A percentile compares a stretch with the other conserved stretches of the same genome.
phyloP scores from a whole-genome alignment of 2,329 filamentous ascomycete genomes.

The Thyridium curvatum region DNA sequence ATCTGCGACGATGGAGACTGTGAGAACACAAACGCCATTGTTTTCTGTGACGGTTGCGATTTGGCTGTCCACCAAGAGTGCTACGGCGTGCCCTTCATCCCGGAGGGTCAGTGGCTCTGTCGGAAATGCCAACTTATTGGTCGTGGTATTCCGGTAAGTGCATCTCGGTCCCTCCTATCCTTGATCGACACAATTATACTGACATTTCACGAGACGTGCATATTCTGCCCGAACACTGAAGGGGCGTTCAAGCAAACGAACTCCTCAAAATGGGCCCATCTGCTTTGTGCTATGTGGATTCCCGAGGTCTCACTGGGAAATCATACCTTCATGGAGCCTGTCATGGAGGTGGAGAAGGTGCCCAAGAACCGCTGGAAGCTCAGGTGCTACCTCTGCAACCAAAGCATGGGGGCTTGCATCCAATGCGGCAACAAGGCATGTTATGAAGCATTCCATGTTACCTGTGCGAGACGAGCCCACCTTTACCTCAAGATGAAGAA shows the following conservation, averaged over 20 bases:
- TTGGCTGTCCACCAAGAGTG: slow-evolving; percentile 97
- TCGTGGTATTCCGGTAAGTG: slow-evolving; percentile 72
- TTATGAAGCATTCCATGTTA: slow-evolving; percentile 95
- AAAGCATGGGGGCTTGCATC: slow-evolving; percentile 97
- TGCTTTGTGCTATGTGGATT: slow-evolving; percentile 97
- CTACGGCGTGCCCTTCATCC: slow-evolving; percentile 97
- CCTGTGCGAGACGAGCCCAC: slow-evolving; percentile 81
- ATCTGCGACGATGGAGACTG: slow-evolving; percentile 99
- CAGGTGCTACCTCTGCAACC: slow-evolving; percentile 92
- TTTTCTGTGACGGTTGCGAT: slow-evolving; percentile 98
- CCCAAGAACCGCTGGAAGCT: slow-evolving; percentile 91
- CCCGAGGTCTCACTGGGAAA: slow-evolving; percentile 95
- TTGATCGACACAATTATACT: slow-evolving; percentile 2
- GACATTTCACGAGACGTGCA: slow-evolving; percentile 61
- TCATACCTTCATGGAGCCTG: slow-evolving; percentile 95
- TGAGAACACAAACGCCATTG: slow-evolving; percentile 97
- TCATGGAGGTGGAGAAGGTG: slow-evolving; percentile 96
- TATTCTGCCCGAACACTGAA: slow-evolving; percentile 96
- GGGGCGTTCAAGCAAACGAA: slow-evolving; percentile 98
- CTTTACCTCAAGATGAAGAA: slow-evolving; percentile 97
- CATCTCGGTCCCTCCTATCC: too few relatives aligned
- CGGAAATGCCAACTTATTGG: slow-evolving; percentile 95
- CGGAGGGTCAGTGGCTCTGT: slow-evolving; percentile 97
- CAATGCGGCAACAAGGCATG: slow-evolving; percentile 97
- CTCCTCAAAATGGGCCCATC: slow-evolving; percentile 91